phyloP scores from a whole-genome alignment of 768 basidiomycete genomes.

The Amanita phalloides region DNA sequence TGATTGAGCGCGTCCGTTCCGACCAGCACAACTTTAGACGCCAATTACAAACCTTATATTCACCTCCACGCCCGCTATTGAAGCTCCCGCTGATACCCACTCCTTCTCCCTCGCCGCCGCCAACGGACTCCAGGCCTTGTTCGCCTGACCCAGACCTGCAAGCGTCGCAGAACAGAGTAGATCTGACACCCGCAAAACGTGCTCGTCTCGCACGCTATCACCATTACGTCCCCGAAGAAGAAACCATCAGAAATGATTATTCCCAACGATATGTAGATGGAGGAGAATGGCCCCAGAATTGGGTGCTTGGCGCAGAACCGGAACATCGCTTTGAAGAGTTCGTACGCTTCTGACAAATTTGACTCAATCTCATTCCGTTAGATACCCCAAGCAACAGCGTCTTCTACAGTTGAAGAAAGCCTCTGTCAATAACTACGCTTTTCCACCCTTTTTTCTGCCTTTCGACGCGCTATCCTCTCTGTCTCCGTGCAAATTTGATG shows the following conservation, averaged over 20 bases:
- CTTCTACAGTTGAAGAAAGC: slow-evolving; percentile 76
- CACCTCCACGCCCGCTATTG: slow-evolving; percentile 45
- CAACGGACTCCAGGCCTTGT: slow-evolving; percentile 33
- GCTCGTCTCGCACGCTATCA: slow-evolving; percentile 58
- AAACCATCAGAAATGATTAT: slow-evolving; percentile 95
- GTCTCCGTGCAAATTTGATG: slow-evolving; percentile 73
- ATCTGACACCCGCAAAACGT: slow-evolving; percentile 57
- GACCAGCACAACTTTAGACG: slow-evolving; percentile 48
- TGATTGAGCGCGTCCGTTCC: slow-evolving; percentile 44
- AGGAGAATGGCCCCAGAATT: slow-evolving; percentile 91
- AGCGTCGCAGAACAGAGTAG: slow-evolving; percentile 22
- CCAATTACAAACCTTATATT: slow-evolving; percentile 41
- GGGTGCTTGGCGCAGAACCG: slow-evolving; percentile 82
- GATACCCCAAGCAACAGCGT: slow-evolving; percentile 91
- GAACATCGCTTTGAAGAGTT: slow-evolving; percentile 92
- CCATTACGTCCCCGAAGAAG: slow-evolving; percentile 89
- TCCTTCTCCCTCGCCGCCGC: slow-evolving; percentile 41
- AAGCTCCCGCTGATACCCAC: slow-evolving; percentile 49
- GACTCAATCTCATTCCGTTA: slow-evolving; percentile 18
- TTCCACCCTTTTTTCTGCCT: slow-evolving; percentile 66
- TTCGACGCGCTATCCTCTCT: slow-evolving; percentile 44
- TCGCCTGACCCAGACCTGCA: slow-evolving; percentile 29
- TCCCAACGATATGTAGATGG: slow-evolving; percentile 83
- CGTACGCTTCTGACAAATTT: slow-evolving; percentile 18
- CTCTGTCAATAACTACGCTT: slow-evolving; percentile 58